These are phyloP conservation scores for Patellaria atrata DNA, from an alignment of 495 filamentous ascomycete genomes.

Conservation along the genomic window DNA sequence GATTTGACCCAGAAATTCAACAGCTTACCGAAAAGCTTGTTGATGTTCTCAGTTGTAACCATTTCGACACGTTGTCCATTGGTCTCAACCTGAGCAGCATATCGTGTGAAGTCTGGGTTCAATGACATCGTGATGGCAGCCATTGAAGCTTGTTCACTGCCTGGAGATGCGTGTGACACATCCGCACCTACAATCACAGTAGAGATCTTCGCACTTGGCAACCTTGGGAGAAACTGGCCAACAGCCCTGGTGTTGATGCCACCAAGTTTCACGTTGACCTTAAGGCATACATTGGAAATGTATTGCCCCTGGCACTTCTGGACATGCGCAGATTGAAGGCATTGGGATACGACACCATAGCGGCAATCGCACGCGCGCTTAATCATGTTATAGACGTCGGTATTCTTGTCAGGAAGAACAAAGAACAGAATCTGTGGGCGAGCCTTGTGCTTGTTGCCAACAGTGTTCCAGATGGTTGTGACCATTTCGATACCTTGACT, in stretches of 20 bases:
- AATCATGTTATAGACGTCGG: conserved; percentile 54
- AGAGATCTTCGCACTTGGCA: conserved; percentile 26
- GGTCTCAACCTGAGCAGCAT: conserved; percentile 58
- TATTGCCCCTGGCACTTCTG: conserved; percentile 54
- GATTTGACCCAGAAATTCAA: conserved; percentile 46
- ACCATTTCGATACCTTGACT: conserved; percentile 39
- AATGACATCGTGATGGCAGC: conserved; percentile 76
- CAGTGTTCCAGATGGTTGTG: conserved; percentile 35
- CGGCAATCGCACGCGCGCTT: conserved; percentile 75
- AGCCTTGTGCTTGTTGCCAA: conserved; percentile 30
- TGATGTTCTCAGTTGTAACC: conserved; percentile 42
- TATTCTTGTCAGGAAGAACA: conserved; percentile 51
- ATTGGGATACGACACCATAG: conserved; percentile 63
- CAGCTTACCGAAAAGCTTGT: conserved; percentile 49
- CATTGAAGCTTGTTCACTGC: conserved; percentile 51
- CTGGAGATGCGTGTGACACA: conserved; percentile 70
- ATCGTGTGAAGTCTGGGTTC: conserved; percentile 45
- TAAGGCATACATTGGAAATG: conserved; percentile 79
- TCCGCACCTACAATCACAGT: conserved; percentile 79
- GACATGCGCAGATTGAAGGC: conserved; percentile 48
- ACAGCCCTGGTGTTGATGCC: conserved; percentile 48
- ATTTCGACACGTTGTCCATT: conserved; percentile 70
- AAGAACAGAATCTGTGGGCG: conserved; percentile 42
- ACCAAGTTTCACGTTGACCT: conserved; percentile 92
- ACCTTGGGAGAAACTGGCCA: conserved; percentile 9